Percentiles rank a stretch among this genome's conserved stretches.
Evolutionary conservation across 208 protist species (phyloP).

Genomic region (Trypanosoma vivax): DNA sequence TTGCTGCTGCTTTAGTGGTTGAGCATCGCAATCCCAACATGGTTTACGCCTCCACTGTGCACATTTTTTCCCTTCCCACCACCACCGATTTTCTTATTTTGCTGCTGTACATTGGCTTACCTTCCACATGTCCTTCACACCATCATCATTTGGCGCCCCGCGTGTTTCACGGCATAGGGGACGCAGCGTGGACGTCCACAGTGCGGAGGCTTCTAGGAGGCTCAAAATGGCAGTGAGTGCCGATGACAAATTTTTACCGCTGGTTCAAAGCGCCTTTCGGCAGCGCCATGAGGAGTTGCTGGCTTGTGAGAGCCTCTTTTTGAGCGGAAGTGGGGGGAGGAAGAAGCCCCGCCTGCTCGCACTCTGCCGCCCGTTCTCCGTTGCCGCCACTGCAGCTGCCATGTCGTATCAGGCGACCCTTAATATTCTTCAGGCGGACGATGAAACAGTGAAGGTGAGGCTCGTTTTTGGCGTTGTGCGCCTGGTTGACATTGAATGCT

Average conservation of each 20-base stretch:
- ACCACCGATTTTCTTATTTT: background rate
- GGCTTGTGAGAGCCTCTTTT: slow-evolving; percentile 62
- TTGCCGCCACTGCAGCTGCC: slow-evolving; percentile 9
- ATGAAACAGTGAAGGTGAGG: slow-evolving; percentile 49
- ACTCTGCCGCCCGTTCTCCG: slow-evolving; percentile 38
- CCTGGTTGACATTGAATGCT: slow-evolving; percentile 57
- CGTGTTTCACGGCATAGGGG: too few relatives aligned
- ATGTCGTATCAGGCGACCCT: slow-evolving; percentile 6
- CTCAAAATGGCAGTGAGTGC: slow-evolving; percentile 15
- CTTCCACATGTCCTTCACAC: too few relatives aligned
- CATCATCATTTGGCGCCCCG: background rate
- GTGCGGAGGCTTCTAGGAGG: too few relatives aligned
- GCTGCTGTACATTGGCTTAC: too few relatives aligned
- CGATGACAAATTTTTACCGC: slow-evolving; percentile 28
- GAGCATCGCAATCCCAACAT: background rate
- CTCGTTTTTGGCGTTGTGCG: slow-evolving; percentile 64
- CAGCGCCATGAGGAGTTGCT: slow-evolving; percentile 73
- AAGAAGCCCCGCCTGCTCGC: slow-evolving; percentile 50
- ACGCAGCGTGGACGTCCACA: too few relatives aligned
- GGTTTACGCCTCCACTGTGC: background rate
- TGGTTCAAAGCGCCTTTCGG: slow-evolving; percentile 60
- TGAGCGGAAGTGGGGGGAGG: slow-evolving; percentile 33
- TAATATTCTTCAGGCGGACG: slow-evolving; percentile 10
- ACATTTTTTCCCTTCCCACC: background rate
- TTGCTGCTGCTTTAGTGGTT: background rate